Conservation (phyloP, 345 rosid genomes). For the Camelina neglecta region DNA sequence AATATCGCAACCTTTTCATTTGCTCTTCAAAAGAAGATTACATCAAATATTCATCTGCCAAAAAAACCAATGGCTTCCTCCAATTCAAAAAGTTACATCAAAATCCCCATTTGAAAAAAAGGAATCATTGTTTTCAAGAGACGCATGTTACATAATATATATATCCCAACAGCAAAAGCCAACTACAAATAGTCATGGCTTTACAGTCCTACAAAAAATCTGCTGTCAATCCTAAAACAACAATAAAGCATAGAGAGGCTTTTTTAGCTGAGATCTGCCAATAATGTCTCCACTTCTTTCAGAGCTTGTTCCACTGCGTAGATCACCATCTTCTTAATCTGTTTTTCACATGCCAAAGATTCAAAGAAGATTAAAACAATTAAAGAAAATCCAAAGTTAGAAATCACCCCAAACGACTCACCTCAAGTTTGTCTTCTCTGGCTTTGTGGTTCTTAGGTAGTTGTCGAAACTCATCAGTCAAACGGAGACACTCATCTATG, state of each 20-base stretch:
- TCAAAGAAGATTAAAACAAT: background rate
- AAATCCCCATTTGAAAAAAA: background rate
- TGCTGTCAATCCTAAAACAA: background rate
- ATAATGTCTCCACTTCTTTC: conserved; percentile 37
- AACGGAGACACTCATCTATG: conserved; percentile 69
- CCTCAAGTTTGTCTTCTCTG: conserved; percentile 99
- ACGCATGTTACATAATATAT: background rate
- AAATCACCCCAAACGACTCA: conserved; percentile 58
- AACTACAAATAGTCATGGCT: conserved; percentile 17
- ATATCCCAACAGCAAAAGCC: conserved; percentile 11
- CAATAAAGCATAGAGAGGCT: background rate
- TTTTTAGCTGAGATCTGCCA: conserved; percentile 11
- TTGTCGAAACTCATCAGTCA: conserved; percentile 85
- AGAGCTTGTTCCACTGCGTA: conserved; percentile 37
- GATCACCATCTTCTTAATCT: conserved; percentile 46
- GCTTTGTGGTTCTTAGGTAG: conserved; percentile 85
- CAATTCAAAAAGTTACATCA: conserved; percentile 20
- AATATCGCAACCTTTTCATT: background rate
- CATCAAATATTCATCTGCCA: conserved; percentile 6
- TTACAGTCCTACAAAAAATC: conserved; percentile 18
- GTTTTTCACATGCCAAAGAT: background rate
- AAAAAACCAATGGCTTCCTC: background rate
- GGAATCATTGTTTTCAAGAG: conserved; percentile 19
- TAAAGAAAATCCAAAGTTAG: background rate
- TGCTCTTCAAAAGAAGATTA: background rate